These are phyloP conservation scores for Sphaerulina vaccinii DNA, from an alignment of 2,329 filamentous ascomycete species.

Conservation along the genomic window DNA sequence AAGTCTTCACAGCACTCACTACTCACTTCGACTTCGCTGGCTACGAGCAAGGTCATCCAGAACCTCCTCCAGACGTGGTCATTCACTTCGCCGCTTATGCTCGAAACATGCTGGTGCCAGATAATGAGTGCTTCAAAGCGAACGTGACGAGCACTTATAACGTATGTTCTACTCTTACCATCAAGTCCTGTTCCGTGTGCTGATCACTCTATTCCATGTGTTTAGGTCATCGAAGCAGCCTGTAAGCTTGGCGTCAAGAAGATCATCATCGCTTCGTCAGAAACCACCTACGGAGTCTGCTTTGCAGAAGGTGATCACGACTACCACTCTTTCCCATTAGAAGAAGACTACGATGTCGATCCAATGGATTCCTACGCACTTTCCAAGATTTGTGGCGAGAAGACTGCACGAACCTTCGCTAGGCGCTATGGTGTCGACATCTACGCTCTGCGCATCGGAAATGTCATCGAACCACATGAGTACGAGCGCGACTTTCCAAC, in stretches of 20 bases:
- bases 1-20: conserved; percentile 57
- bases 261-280: conserved; percentile 59
- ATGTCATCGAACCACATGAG: conserved; percentile 62
- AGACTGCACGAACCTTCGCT: conserved; percentile 57
- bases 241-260: conserved; percentile 62
- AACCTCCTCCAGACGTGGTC: conserved; percentile 56
- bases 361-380: conserved; percentile 64
- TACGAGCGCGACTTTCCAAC: conserved; percentile 49
- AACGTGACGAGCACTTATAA: conserved; percentile 61
- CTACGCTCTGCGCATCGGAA: conserved; percentile 56
- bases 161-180: neutral
- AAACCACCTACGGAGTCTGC: conserved; percentile 62
- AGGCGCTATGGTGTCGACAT: conserved; percentile 58
- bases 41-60: conserved; percentile 47
- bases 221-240: conserved; percentile 56
- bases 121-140: conserved; percentile 58
- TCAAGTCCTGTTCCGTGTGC: neutral
- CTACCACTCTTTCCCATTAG: conserved; percentile 58
- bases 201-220: conserved; percentile 22
- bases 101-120: conserved; percentile 60
- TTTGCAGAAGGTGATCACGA: conserved; percentile 60
- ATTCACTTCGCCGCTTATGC: conserved; percentile 63
- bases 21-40: conserved; percentile 57
- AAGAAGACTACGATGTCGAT: conserved; percentile 59
- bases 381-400: conserved; percentile 60